Evolutionary conservation across 177 flowering plant species (phyloP), one percentile per base, ranked within the genome.

Genomic region (Vitis hybrid): DNA sequence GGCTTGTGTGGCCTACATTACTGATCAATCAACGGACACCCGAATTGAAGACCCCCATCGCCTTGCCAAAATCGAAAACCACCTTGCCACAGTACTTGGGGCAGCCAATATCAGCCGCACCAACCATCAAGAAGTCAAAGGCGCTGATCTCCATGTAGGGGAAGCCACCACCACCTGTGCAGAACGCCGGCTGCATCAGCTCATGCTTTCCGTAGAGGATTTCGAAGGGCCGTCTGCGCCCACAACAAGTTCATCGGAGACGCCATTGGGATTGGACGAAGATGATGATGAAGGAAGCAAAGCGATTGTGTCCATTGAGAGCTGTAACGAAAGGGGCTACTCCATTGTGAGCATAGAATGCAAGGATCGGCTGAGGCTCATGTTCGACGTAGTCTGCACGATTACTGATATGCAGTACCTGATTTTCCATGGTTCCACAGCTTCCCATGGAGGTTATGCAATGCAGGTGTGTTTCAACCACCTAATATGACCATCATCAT

Each of bases 371-470:
- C 82, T 81, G 0, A 83, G 86, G 74, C 83, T 93, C 48, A 78
- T 93, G 89, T 93, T 93, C 50, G 98, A 91, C 60, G 82, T 88
- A 0, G 85, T 88, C 0, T 87, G 93, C 67, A 82, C 88, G 2
- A 80, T 88, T 1, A 85, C 85, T 0, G 90, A 88, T 51, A 74
- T 88, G 89, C 80, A 88, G 16, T 85, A 79, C 22, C 76, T 80
- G 34, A 73, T 87, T 14, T 88, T 88, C 76, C 93, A 88, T 75
- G 93, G 90, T 67, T 68, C 88, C 11, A 61, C 79, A 2, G 55
- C 67, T 18, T 75, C 83, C 48, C 80, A 66, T n/a, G 79, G 70
- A 59, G 81, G 74, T 39, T 67, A 19, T 53, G 83, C 92, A 29
- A 80, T 71, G 68, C 88, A 86, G 87, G 90, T 85, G 78, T 14